Evolutionary conservation across 2,329 filamentous ascomycete species (phyloP).

Genomic region (Cladosporium sp.): DNA sequence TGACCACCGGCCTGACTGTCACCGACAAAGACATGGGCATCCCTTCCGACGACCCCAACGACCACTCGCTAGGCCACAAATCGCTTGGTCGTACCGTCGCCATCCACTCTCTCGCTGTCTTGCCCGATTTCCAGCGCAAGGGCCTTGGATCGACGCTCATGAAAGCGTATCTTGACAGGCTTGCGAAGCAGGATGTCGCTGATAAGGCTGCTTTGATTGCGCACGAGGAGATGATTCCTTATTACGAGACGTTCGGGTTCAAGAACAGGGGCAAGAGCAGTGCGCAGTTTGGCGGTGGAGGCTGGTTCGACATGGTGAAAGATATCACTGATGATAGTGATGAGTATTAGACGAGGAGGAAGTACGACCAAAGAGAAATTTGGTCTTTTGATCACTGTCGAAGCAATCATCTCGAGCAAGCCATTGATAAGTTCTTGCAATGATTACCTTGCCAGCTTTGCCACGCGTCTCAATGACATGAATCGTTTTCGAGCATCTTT

Average conservation of each 20-base stretch:
- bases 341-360: background rate
- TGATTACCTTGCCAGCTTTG: background rate
- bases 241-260: constrained; percentile 78
- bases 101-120: constrained; percentile 79
- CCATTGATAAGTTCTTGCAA: background rate
- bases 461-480: background rate
- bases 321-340: constrained; percentile 25
- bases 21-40: constrained; percentile 77
- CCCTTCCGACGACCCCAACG: constrained; percentile 49
- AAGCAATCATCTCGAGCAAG: background rate
- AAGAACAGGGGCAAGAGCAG: constrained; percentile 67
- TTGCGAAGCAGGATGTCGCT: constrained; percentile 69
- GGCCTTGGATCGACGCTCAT: constrained; percentile 74
- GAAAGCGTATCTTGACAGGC: constrained; percentile 74
- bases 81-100: constrained; percentile 73
- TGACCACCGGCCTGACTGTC: constrained; percentile 63
- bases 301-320: constrained; percentile 78
- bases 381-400: background rate
- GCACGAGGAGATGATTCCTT: constrained; percentile 70
- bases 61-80: constrained; percentile 66
- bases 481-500: background rate
- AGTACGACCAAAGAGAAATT: background rate
- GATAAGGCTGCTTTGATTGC: constrained; percentile 76
- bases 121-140: constrained; percentile 71
- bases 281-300: constrained; percentile 73